These are phyloP conservation scores for Colletotrichum acutatum DNA, from an alignment of 2,329 filamentous ascomycete species.

Conservation along the genomic window DNA sequence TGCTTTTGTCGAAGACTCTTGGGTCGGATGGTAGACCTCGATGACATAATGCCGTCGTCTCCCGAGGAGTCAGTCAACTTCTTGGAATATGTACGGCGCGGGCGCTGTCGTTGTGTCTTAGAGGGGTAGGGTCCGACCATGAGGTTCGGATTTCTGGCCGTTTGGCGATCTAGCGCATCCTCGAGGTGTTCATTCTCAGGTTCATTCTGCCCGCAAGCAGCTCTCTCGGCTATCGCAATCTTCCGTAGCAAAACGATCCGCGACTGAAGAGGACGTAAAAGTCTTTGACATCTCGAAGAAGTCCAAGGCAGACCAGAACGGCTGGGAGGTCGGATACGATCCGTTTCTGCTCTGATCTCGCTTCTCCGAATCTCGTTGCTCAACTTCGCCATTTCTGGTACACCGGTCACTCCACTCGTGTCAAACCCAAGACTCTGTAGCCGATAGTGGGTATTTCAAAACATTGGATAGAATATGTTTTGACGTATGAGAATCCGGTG, in stretches of 20 bases:
- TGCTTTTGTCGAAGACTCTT: background rate
- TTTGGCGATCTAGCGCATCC: background rate
- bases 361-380: too few relatives aligned
- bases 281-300: slow-evolving; percentile 56
- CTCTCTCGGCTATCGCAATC: slow-evolving; percentile 41
- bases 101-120: slow-evolving; percentile 36
- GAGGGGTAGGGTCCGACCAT: slow-evolving; percentile 11
- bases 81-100: slow-evolving; percentile 33
- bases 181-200: background rate
- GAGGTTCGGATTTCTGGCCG: slow-evolving; percentile 3
- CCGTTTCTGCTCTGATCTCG: background rate
- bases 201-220: background rate
- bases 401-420: background rate
- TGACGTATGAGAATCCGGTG: too few relatives aligned
- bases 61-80: background rate
- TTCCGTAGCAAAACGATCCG: slow-evolving; percentile 53
- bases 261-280: slow-evolving; percentile 58
- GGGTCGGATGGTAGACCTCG: background rate
- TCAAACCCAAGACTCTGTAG: background rate
- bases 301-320: slow-evolving; percentile 50
- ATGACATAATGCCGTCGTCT: background rate
- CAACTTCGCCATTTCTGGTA: background rate
- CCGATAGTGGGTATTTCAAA: background rate
- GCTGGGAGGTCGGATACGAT: background rate
- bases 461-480: background rate